A percentile compares a stretch with the other conserved stretches of the same genome.
Conservation (phyloP, 495 filamentous ascomycete genomes). For the Podospora tetraspora region DNA sequence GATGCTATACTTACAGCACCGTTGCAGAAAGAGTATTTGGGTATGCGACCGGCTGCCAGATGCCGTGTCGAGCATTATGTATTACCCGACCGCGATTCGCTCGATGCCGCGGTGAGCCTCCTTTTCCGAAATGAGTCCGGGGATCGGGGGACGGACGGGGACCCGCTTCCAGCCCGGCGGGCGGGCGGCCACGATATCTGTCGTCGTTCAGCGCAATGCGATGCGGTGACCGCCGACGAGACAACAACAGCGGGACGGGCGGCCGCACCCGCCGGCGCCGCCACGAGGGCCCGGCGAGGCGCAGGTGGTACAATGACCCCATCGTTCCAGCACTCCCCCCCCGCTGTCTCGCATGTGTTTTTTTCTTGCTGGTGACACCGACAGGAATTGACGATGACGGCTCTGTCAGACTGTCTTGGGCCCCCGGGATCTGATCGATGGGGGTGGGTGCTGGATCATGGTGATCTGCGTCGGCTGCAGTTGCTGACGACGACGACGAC, state of each 20-base stretch:
- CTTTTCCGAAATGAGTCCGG: neutral
- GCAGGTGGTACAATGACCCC: neutral
- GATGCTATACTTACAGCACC: no score
- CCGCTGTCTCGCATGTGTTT: neutral
- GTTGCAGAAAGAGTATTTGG: neutral
- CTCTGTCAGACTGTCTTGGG: neutral
- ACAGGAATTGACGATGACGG: neutral
- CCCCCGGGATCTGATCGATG: neutral
- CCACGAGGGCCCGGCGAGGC: neutral
- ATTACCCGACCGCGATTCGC: neutral
- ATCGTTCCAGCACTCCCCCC: neutral
- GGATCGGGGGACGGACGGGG: neutral
- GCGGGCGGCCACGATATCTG: neutral
- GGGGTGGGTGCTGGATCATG: neutral
- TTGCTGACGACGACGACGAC: neutral
- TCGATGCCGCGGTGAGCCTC: neutral
- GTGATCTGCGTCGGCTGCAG: constrained; percentile 2
- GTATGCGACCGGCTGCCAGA: neutral
- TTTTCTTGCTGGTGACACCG: neutral
- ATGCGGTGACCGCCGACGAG: neutral
- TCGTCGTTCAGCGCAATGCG: no score
- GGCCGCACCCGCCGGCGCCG: neutral
- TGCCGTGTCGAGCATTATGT: neutral
- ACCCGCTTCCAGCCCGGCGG: neutral
- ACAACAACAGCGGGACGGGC: neutral